Evolutionary conservation across 495 filamentous ascomycete species (phyloP).

Genomic region (Hyaloscypha hepaticicola): DNA sequence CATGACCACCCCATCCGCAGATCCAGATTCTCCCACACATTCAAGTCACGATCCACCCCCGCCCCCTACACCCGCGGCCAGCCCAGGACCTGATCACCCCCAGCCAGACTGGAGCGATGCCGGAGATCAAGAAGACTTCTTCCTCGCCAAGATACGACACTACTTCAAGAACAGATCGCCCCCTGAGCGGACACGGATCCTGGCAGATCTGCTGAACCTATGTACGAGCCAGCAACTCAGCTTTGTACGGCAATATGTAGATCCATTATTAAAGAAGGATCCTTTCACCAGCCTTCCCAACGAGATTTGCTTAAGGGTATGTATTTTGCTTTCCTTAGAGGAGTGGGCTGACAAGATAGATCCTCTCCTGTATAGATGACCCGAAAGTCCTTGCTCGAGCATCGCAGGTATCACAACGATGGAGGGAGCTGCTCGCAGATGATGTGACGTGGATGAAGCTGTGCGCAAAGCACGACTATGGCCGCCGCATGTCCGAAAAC

Average conservation of each 20-base stretch:
- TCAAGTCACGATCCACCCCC: slow-evolving; percentile 45
- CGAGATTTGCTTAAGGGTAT: slow-evolving; percentile 85
- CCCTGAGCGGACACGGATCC: slow-evolving; percentile 56
- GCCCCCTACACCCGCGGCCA: slow-evolving; percentile 56
- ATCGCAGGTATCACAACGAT: slow-evolving; percentile 88
- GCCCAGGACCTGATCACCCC: slow-evolving; percentile 51
- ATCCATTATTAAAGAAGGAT: slow-evolving; percentile 90
- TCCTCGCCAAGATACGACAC: slow-evolving; percentile 47
- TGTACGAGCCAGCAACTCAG: slow-evolving; percentile 93
- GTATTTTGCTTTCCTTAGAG: neutral
- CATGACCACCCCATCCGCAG: slow-evolving; percentile 55
- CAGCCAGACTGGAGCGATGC: slow-evolving; percentile 53
- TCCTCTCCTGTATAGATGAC: slow-evolving; percentile 92
- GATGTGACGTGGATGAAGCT: slow-evolving; percentile 98
- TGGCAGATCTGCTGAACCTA: slow-evolving; percentile 82
- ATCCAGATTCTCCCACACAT: slow-evolving; percentile 45
- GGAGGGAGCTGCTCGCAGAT: slow-evolving; percentile 90
- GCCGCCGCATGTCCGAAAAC: slow-evolving; percentile 51
- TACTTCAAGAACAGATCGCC: slow-evolving; percentile 51
- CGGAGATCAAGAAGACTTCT: slow-evolving; percentile 51
- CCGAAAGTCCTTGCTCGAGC: slow-evolving; percentile 87
- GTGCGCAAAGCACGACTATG: slow-evolving; percentile 89
- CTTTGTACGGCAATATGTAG: slow-evolving; percentile 91
- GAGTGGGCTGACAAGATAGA: slow-evolving; percentile 45
- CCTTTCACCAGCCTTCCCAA: slow-evolving; percentile 87